Conservation (phyloP, 495 filamentous ascomycete species). For the Eremomyces bilateralis region DNA sequence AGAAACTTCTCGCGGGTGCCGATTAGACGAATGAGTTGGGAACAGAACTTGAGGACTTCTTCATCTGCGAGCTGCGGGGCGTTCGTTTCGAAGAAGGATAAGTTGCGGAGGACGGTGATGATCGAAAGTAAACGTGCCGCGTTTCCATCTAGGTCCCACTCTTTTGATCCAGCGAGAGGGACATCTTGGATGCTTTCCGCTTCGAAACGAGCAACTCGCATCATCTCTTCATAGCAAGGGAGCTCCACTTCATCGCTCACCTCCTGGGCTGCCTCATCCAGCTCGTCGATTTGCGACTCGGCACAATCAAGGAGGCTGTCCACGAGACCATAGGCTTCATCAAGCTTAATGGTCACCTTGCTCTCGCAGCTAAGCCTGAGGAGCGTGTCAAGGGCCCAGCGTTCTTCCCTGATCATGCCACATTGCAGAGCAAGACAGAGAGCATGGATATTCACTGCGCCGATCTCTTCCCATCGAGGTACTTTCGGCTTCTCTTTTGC, state of each 20-base stretch:
- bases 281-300: constrained; percentile 59
- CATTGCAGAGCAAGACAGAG: constrained; percentile 81
- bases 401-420: constrained; percentile 70
- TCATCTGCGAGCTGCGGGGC: constrained; percentile 48
- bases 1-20: constrained; percentile 79
- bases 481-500: constrained; percentile 40
- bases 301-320: constrained; percentile 79
- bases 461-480: constrained; percentile 56
- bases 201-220: constrained; percentile 54
- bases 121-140: constrained; percentile 76
- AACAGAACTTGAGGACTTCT: constrained; percentile 56
- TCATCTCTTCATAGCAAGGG: constrained; percentile 67
- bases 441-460: constrained; percentile 76
- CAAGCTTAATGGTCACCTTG: constrained; percentile 36
- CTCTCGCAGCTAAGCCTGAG: constrained; percentile 46
- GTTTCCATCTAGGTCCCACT: constrained; percentile 66
- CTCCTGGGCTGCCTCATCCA: constrained; percentile 60
- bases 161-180: constrained; percentile 49
- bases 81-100: constrained; percentile 68
- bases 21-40: constrained; percentile 59
- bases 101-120: constrained; percentile 78
- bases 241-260: constrained; percentile 67
- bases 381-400: constrained; percentile 69
- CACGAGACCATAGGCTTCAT: constrained; percentile 68
- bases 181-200: constrained; percentile 43